Evolutionary conservation across 805 yeast genomes (phyloP), one percentile per base, ranked within the genome.

Genomic region (Candida quercuum): DNA sequence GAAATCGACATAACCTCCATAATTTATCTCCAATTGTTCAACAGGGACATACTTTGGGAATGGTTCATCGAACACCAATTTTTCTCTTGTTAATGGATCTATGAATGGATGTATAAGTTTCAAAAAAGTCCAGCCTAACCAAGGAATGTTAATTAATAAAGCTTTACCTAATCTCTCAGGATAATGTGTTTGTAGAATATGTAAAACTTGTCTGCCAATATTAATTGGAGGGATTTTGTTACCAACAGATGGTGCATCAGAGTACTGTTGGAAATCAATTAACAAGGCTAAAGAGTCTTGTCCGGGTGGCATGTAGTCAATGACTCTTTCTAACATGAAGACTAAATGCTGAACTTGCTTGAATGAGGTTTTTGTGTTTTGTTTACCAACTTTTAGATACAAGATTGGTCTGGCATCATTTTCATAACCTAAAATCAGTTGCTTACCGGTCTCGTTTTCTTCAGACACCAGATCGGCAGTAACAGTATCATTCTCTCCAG

Each of bases 81-180:
- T 93, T 61, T 89, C 96, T 44, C 95, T 73, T 2, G 99, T 93
- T 54, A 86, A 64, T 9, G 99, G 97, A 57, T 93, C 99, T 47
- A 93, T 93, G 59, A 93, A 93, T 5, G 99, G 99, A 52, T 86
- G 86, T 46, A 91, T 89, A 45, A 93, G 66, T 64, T 85, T 89
- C 49, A 93, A 66, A 53, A 93, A 93, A 9, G 96, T 81, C 86
- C 95, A 85, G 6, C 89, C 98, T 38, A 89, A 63, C 76, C 93
- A 85, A 12, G 98, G 98, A 47, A 93, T 88, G 61, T 93, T 91
- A 34, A 95, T 86, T 29, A 93, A 69, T 33, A 89, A 69, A 0
- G 97, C 97, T 56, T 81, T 83, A 28, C 99, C 99, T 42, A 93
- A 70, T 52, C 99, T 76, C 60, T 93, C 99, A 4, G 99, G 99